Base-by-base conservation (phyloP, 1,284 basidiomycete genomes). In the Apiotrichum sp. region DNA sequence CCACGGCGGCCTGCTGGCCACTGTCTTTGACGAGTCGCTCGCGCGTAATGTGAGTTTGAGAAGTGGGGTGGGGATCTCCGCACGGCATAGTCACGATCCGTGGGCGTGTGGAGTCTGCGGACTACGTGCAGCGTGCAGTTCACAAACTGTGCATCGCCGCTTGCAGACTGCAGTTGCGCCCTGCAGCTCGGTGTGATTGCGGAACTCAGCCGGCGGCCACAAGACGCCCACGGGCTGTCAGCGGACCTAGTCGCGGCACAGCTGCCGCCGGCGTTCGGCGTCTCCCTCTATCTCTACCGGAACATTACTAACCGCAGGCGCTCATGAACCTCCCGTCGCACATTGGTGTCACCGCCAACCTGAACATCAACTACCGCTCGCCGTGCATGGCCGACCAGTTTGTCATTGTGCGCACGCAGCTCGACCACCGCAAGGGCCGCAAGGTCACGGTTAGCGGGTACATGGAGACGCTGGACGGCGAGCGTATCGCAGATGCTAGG, bases 1-100 rank as follows among this genome's bases (percentile, higher is more conserved):
- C 2, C 95, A 98, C 70, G 95, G 95, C 0, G 95, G 95, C 1
- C 71, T 98, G 58, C 79, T 97, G 31, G 90, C 92, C 33, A 97
- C 92, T 0, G 77, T 98, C 4, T 77, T 95, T 56, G 93, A 98
- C 66, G 93, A 98, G 78, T 81, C 82, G 2, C 73, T 97, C 42
- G 93, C 85, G 0, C 78, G 93, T 57, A 87, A 85, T 61, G 92
- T 91, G 66, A 66, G 86, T 41, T n/a, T n/a, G n/a, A n/a, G n/a
- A n/a, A n/a, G n/a, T n/a, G n/a, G n/a, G n/a, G n/a, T n/a, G n/a
- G n/a, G n/a, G n/a, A n/a, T n/a, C n/a, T n/a, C n/a, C n/a, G n/a
- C n/a, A n/a, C n/a, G n/a, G n/a, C n/a, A n/a, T n/a, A n/a, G n/a
- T n/a, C n/a, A n/a, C n/a, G n/a, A n/a, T n/a, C n/a, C n/a, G n/a